Base-by-base conservation (phyloP, 1,284 basidiomycete genomes). In the Cryptococcus sp. region DNA sequence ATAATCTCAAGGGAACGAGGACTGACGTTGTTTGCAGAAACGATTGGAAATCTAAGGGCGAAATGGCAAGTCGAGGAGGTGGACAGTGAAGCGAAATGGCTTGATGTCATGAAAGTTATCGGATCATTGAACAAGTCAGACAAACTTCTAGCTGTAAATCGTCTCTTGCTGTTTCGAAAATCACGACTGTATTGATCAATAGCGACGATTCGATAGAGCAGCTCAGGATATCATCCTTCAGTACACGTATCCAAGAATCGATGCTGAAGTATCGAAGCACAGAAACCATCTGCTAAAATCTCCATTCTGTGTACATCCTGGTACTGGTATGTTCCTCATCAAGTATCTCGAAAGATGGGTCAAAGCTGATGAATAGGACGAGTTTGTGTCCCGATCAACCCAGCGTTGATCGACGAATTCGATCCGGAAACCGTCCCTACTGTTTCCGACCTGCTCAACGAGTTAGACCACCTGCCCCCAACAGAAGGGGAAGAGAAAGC, bases 281-380 rank as follows among this genome's bases (percentile, higher is more conserved):
- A 82, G 92, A 52, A 98, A 98, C 77, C 96, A 99, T 77, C 81
- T 99, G 78, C 83, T 99, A 56, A 99, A 99, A 75, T 86, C 91
- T 23, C 96, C 96, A 0, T 98, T 99, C 75, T 96, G 92, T 69
- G 80, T 98, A 0, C 94, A 99, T 74, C 94, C 96, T 0, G 91
- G 91, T 56, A 98, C 96, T 1, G 78, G 78, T 74, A 22, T 53
- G 71, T 66, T 2, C 21, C 14, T 22, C 46, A 40, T 4, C 43
- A 31, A 9, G 22, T 45, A 41, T 23, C 9, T 21, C 25, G 39
- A 39, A 19, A n/a, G 18, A 9, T 16, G 4, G 28, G 22, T 19
- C 13, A 42, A 16, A 9, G 36, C 55, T 47, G 43, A 51, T 45
- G 40, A 16, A 10, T 56, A 78, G 93, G 93, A 1, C 83, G 92